These are phyloP conservation scores for Chaetomium sp. DNA, from an alignment of 2,329 filamentous ascomycete genomes.

Conservation along the genomic window DNA sequence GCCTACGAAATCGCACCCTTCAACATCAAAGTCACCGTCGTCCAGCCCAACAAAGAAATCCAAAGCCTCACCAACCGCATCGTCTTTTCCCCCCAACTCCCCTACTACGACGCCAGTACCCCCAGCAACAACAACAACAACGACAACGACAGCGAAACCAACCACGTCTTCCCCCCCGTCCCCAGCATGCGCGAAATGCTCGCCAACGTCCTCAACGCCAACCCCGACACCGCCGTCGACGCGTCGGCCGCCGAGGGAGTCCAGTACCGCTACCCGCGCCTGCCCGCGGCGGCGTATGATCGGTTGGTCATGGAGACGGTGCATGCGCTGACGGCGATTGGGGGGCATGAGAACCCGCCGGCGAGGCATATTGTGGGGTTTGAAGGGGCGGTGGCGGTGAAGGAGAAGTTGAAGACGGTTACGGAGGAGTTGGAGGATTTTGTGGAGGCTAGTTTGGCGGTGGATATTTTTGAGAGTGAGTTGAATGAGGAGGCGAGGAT, in stretches of 20 bases:
- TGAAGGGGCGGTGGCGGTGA: slow-evolving; percentile 80
- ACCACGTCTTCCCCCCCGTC: slow-evolving; percentile 57
- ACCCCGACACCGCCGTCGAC: slow-evolving; percentile 57
- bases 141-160: too few species aligned
- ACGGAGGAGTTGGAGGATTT: slow-evolving; percentile 97
- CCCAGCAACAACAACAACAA: too few species aligned
- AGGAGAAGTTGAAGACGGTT: slow-evolving; percentile 93
- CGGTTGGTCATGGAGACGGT: slow-evolving; percentile 81
- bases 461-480: slow-evolving; percentile 64
- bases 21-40: slow-evolving; percentile 91
- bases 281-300: slow-evolving; percentile 63
- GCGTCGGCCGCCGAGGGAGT: slow-evolving; percentile 35
- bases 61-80: slow-evolving; percentile 81
- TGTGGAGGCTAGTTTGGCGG: slow-evolving; percentile 78
- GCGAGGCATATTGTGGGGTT: slow-evolving; percentile 88
- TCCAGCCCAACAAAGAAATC: slow-evolving; percentile 93
- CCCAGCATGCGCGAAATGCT: slow-evolving; percentile 80
- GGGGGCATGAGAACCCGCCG: slow-evolving; percentile 91
- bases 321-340: slow-evolving; percentile 83
- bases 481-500: slow-evolving; percentile 46
- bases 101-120: slow-evolving; percentile 46
- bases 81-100: slow-evolving; percentile 72
- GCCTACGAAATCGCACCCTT: slow-evolving; percentile 96
- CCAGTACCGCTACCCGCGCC: slow-evolving; percentile 64
- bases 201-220: slow-evolving; percentile 66